Conservation (phyloP, 192 early-diverging fungal genomes). For the Kickxella alabastrina region DNA sequence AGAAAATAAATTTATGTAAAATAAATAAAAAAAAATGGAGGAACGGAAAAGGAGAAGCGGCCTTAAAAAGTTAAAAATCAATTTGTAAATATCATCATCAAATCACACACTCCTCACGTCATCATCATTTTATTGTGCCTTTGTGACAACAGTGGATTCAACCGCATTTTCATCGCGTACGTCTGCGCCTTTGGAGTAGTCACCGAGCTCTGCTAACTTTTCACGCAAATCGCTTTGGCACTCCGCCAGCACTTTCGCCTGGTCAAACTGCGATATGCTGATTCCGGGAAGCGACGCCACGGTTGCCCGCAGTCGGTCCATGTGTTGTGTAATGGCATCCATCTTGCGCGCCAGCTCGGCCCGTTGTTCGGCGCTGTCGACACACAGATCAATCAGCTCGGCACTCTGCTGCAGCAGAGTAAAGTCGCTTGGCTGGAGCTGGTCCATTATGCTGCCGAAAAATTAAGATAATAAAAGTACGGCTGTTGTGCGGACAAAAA, state of each 20-base stretch:
- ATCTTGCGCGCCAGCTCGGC: conserved; percentile 41
- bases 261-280: conserved; percentile 45
- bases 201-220: conserved; percentile 24
- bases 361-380: conserved; percentile 32
- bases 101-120: too few relatives aligned
- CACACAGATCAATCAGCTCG: conserved; percentile 39
- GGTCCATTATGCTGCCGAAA: conserved; percentile 15
- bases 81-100: too few relatives aligned
- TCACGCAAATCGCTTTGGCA: conserved; percentile 30
- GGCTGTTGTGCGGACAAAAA: background rate
- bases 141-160: too few relatives aligned
- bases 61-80: too few relatives aligned
- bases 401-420: conserved; percentile 44
- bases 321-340: conserved; percentile 39
- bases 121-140: too few relatives aligned
- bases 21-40: background rate
- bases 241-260: conserved; percentile 44
- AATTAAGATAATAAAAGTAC: background rate
- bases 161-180: too few relatives aligned
- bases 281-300: conserved; percentile 43
- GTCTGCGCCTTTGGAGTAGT: too few relatives aligned
- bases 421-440: conserved; percentile 44
- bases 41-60: background rate
- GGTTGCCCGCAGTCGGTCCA: conserved; percentile 22
- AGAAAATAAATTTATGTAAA: background rate